Evolutionary conservation across 371 early-diverging fungal species (phyloP), one percentile per base, ranked within the genome.

Genomic region (Actinomortierella ambigua): DNA sequence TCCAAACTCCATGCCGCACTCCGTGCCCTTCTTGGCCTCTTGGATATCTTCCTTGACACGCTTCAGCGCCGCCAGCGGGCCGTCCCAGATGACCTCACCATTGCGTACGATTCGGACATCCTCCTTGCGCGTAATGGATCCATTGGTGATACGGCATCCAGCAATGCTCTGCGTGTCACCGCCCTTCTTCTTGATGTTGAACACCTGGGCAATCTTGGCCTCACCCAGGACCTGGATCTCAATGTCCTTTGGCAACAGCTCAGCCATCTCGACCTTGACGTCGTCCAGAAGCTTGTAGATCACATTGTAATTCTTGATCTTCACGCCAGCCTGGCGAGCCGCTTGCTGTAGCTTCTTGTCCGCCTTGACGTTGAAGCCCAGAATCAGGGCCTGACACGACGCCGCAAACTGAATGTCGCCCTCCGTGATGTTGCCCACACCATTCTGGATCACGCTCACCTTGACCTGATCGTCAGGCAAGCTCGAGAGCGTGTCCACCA

Each of bases 221-320:
- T 97, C 96, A 18, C 97, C 97, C 22, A 82, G 80, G n/a, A 92
- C 88, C 50, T 90, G 90, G 9, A 84, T 87, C 40, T 88, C 80
- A 28, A 87, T 66, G 23, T 90, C 84, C 13, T 94, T 93, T 42
- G 95, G 94, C 40, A 98, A 70, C 57, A 90, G 80, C n/a, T 85
- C 85, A n/a, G 83, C 70, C 79, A 98, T 69, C 44, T 83, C 60
- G 40, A 85, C 82, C 76, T 95, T 94, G 43, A 96, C 81, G 51
- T 91, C 90, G 62, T 97, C 98, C 48, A 97, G 58, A 17, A 98
- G 82, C 52, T 90, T 86, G 80, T 98, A 98, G 56, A 98, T 97
- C 50, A 98, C 84, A 3, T 87, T 86, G 65, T 90, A 88, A 1
- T 85, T 71, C 56, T 84, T 79, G 26, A 98, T 79, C 0, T 69